Evolutionary conservation across 441 rosid genomes (phyloP), one percentile per base, ranked within the genome.

Genomic region (Metrosideros polymorpha): DNA sequence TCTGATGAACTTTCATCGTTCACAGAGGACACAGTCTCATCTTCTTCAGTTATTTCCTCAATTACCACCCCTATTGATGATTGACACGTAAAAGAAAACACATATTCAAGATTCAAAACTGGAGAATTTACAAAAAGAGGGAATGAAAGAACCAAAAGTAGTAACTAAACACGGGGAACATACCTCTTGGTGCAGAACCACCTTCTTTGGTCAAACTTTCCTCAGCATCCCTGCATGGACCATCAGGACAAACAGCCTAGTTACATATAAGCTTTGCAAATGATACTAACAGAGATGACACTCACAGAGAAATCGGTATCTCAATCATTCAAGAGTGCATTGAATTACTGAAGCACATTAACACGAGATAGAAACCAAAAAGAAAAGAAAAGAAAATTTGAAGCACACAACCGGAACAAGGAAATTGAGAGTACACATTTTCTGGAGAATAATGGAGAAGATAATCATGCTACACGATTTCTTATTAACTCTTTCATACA

Each of bases 1-100:
- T 90, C 92, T 77, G 86, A 87, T 59, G 90, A 77, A 63, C 88
- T 91, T 88, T 75, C 82, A 86, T 82, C 90, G 77, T 86, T 90
- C 84, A 85, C 88, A 79, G 92, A 92, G 84, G 94, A 86, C 71
- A 83, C 77, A 61, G 88, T 63, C 86, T 35, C 90, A 55, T 45
- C 90, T 86, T 93, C 94, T 90, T 95, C 98, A 84, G 94, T 94
- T 89, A 95, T 93, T 84, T 96, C 99, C 94, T 96, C 98, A 89
- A 96, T 94, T 83, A 91, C 90, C 87, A 95, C 87, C 87, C 92
- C 98, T 96, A 87, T 61, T 42, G 89, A 86, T 13, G 30, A 89
- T 85, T 91, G 83, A 39, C 61, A 89, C 39, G 71, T 29, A 84
- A 84, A 66, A 49, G 42, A 39, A 27, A 30, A 32, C 53, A 56